A percentile compares a stretch with the other conserved stretches of the same genome.
Conservation (phyloP, 2,329 filamentous ascomycete genomes). For the Hymenoscyphus fructigenus region DNA sequence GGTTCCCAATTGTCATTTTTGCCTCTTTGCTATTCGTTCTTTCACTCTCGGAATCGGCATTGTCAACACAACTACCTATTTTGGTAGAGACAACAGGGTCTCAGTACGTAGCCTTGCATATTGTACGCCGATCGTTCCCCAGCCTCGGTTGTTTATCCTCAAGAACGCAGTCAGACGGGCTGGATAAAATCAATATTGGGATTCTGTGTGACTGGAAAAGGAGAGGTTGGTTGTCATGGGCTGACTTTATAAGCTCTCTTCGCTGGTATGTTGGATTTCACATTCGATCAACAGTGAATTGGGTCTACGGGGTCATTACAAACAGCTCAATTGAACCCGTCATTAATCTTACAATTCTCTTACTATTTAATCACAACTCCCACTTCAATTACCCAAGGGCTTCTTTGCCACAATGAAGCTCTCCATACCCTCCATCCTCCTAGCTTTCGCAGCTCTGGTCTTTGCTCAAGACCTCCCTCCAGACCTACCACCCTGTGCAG, state of each 20-base stretch:
- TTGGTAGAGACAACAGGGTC: slow-evolving; percentile 5
- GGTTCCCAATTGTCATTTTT: background rate
- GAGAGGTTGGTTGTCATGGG: background rate
- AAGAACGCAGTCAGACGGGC: slow-evolving; percentile 2
- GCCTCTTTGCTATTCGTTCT: background rate
- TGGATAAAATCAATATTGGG: background rate
- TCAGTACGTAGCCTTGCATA: slow-evolving; percentile 11
- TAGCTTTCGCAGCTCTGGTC: slow-evolving; percentile 6
- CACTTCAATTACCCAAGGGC: background rate
- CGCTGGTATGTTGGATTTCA: slow-evolving; percentile 1
- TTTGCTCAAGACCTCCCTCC: slow-evolving; percentile 8
- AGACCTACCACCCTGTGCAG: slow-evolving; percentile 11
- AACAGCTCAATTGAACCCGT: background rate
- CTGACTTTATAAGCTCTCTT: background rate
- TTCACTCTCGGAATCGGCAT: background rate
- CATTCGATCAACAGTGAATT: background rate
- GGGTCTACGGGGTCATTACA: background rate
- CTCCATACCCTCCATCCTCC: background rate
- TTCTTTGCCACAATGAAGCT: background rate
- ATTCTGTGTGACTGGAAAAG: background rate
- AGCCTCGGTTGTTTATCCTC: slow-evolving; percentile 7
- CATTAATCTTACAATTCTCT: background rate
- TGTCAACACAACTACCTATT: background rate
- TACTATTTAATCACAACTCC: background rate
- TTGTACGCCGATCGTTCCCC: slow-evolving; percentile 7